Evolutionary conservation across 2,329 filamentous ascomycete genomes (phyloP).

Genomic region (Colletotrichum noveboracense): DNA sequence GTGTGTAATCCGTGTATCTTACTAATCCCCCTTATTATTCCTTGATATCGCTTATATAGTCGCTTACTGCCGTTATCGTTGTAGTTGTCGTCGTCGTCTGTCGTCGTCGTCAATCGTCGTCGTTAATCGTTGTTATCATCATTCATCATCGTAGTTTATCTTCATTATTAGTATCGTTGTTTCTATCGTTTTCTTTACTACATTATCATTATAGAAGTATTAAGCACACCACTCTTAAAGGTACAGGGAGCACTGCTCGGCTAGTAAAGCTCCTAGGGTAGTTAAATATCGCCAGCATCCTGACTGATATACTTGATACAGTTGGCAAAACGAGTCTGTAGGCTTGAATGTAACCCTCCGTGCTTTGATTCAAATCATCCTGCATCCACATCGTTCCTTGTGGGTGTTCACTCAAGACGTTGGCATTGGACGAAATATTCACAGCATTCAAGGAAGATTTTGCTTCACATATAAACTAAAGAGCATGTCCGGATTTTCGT

Average conservation of each 20-base stretch:
- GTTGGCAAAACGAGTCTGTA: neutral
- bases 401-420: neutral
- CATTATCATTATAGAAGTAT: fast-evolving
- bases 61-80: too few relatives aligned
- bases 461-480: neutral
- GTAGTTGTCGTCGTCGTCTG: too few relatives aligned
- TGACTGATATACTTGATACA: neutral
- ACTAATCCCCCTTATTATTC: too few relatives aligned
- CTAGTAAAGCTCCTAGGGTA: too few relatives aligned
- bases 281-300: neutral
- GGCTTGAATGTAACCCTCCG: neutral
- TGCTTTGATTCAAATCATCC: neutral
- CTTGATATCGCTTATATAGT: fast-evolving
- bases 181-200: too few relatives aligned
- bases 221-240: too few relatives aligned
- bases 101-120: too few relatives aligned
- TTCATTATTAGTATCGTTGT: too few relatives aligned
- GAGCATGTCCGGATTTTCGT: fast-evolving
- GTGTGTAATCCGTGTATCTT: too few relatives aligned
- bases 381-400: neutral
- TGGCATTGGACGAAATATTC: neutral
- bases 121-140: too few relatives aligned
- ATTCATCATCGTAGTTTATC: too few relatives aligned
- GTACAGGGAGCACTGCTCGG: too few relatives aligned
- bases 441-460: fast-evolving